phyloP scores from a whole-genome alignment of 306 rosid species.

The Vigna trinervia region DNA sequence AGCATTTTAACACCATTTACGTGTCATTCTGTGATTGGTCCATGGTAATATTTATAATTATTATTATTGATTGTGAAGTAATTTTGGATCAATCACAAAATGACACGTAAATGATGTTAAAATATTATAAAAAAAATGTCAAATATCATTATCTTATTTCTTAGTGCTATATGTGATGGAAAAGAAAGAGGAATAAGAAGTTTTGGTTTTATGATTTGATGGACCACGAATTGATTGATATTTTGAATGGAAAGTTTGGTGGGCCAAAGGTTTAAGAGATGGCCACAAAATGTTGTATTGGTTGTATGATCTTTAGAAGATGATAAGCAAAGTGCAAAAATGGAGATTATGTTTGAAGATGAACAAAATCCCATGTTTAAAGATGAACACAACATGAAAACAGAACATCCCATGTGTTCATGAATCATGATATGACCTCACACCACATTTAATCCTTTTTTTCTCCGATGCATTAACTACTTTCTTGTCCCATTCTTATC shows the following conservation, averaged over 20 bases:
- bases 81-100: too few species aligned
- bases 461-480: background rate
- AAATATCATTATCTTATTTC: too few species aligned
- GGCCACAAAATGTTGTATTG: background rate
- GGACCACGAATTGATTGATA: constrained; percentile 19
- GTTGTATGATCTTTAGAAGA: background rate
- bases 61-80: too few species aligned
- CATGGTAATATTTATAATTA: too few species aligned
- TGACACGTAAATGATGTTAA: too few species aligned
- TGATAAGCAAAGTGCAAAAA: background rate
- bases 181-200: constrained; percentile 3
- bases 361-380: constrained; percentile 4
- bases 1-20: too few species aligned
- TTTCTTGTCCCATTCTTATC: too few species aligned
- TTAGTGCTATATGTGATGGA: background rate
- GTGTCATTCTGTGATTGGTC: too few species aligned
- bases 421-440: background rate
- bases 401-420: constrained; percentile 41
- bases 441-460: background rate
- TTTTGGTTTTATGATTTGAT: background rate
- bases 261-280: background rate
- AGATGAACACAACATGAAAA: constrained; percentile 3
- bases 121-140: too few species aligned
- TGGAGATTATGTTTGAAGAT: constrained; percentile 1
- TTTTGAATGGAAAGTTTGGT: background rate